A percentile compares a stretch with the other conserved stretches of the same genome.
phyloP scores from a whole-genome alignment of 768 basidiomycete species.

The Rhodotorula taiwanensis region DNA sequence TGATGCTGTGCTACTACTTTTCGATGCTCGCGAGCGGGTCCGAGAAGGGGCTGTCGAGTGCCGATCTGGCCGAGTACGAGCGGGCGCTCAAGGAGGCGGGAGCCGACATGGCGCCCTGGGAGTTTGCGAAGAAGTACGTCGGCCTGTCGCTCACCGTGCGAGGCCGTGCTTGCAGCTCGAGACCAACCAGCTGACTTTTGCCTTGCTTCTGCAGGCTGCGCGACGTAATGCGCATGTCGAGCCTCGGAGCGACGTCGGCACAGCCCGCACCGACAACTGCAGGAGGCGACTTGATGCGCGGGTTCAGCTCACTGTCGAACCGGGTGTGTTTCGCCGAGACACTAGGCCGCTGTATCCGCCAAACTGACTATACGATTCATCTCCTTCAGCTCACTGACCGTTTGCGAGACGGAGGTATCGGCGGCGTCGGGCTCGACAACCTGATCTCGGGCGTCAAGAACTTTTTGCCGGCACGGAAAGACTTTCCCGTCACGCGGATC shows the following conservation, averaged over 20 bases:
- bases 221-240: conserved; percentile 88
- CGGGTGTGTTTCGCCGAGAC: conserved; percentile 55
- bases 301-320: conserved; percentile 85
- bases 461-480: conserved; percentile 89
- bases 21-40: conserved; percentile 63
- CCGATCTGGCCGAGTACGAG: conserved; percentile 81
- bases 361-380: background rate
- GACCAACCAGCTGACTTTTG: no score
- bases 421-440: conserved; percentile 64
- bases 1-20: conserved; percentile 91
- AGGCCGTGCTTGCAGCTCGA: no score
- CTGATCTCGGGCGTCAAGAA: conserved; percentile 96
- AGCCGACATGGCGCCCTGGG: conserved; percentile 66
- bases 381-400: conserved; percentile 79
- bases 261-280: conserved; percentile 46
- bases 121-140: conserved; percentile 68
- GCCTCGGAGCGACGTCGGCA: conserved; percentile 56
- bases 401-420: conserved; percentile 79
- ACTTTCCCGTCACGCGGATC: conserved; percentile 82
- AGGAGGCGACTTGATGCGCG: conserved; percentile 83
- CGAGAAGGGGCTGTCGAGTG: conserved; percentile 60
- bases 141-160: background rate
- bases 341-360: background rate
- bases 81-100: conserved; percentile 75
- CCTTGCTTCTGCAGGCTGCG: conserved; percentile 52